These are phyloP conservation scores for Strigomonas oncopelti DNA, from an alignment of 208 protist genomes.

Conservation along the genomic window DNA sequence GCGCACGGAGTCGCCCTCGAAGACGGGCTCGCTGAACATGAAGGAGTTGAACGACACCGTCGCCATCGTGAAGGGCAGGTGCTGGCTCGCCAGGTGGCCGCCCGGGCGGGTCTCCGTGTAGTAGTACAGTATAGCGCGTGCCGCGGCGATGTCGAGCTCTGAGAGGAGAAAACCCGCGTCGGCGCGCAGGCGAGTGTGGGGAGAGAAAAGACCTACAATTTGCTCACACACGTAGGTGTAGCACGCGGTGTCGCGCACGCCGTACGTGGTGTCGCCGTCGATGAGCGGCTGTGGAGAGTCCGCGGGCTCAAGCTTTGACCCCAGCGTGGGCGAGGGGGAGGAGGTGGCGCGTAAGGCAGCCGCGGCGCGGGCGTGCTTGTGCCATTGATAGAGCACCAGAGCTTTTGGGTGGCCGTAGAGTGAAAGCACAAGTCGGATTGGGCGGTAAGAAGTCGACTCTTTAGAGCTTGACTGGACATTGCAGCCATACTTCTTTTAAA, in stretches of 20 bases:
- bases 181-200: conserved; percentile 9
- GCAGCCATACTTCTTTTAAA: too few relatives aligned
- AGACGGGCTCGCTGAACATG: conserved; percentile 27
- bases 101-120: background rate
- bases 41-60: conserved; percentile 44
- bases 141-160: background rate
- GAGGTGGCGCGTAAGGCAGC: too few relatives aligned
- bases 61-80: conserved; percentile 10
- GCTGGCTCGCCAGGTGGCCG: background rate
- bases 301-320: too few relatives aligned
- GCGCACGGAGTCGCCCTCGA: conserved; percentile 27
- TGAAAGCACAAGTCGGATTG: too few relatives aligned
- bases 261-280: background rate
- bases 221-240: conserved; percentile 13
- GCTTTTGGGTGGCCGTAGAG: too few relatives aligned
- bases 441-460: too few relatives aligned
- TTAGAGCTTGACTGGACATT: too few relatives aligned
- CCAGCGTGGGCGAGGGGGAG: too few relatives aligned
- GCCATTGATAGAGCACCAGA: too few relatives aligned
- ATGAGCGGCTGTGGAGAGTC: background rate
- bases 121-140: background rate
- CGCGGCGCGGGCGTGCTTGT: too few relatives aligned
- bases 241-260: conserved; percentile 3
- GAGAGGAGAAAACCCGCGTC: conserved; percentile 9
- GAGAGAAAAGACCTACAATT: conserved; percentile 14